These are phyloP conservation scores for Talaromyces albobiverticillius DNA, from an alignment of 2,329 filamentous ascomycete genomes.

Conservation along the genomic window DNA sequence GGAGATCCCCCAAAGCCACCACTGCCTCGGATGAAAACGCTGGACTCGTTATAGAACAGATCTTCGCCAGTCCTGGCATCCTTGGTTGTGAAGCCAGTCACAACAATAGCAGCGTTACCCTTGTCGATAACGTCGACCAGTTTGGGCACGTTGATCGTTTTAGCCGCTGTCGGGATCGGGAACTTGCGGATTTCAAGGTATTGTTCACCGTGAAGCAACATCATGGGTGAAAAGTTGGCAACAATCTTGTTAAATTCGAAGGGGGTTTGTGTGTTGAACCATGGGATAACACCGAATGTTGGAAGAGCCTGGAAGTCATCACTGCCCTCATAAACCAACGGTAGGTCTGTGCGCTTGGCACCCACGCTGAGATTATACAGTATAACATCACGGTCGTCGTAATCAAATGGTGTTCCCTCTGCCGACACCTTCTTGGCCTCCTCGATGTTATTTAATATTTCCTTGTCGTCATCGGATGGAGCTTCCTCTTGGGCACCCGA, in stretches of 20 bases:
- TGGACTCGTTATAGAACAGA: constrained; percentile 94
- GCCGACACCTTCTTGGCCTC: constrained; percentile 69
- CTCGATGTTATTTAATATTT: constrained; percentile 72
- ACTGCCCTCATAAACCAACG: constrained; percentile 83
- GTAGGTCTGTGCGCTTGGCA: constrained; percentile 83
- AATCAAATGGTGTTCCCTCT: constrained; percentile 73
- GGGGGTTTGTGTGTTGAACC: constrained; percentile 77
- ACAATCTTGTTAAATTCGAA: constrained; percentile 80
- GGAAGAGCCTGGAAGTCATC: constrained; percentile 93
- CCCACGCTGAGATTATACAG: constrained; percentile 95
- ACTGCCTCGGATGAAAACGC: constrained; percentile 86
- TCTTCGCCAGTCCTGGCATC: constrained; percentile 83
- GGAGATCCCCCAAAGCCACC: constrained; percentile 85
- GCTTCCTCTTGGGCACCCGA: constrained; percentile 47
- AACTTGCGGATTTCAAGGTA: constrained; percentile 92
- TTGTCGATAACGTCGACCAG: constrained; percentile 96
- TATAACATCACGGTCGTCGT: constrained; percentile 82
- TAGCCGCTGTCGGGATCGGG: constrained; percentile 81
- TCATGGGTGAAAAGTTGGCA: constrained; percentile 96
- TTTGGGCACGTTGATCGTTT: constrained; percentile 70
- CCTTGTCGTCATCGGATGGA: constrained; percentile 49
- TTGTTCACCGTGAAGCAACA: constrained; percentile 97
- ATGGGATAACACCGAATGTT: constrained; percentile 95
- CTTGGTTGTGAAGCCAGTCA: constrained; percentile 76
- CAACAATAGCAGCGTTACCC: constrained; percentile 80